Evolutionary conservation across 371 early-diverging fungal species (phyloP), one percentile per base, ranked within the genome.

Genomic region (Zychaea mexicana): DNA sequence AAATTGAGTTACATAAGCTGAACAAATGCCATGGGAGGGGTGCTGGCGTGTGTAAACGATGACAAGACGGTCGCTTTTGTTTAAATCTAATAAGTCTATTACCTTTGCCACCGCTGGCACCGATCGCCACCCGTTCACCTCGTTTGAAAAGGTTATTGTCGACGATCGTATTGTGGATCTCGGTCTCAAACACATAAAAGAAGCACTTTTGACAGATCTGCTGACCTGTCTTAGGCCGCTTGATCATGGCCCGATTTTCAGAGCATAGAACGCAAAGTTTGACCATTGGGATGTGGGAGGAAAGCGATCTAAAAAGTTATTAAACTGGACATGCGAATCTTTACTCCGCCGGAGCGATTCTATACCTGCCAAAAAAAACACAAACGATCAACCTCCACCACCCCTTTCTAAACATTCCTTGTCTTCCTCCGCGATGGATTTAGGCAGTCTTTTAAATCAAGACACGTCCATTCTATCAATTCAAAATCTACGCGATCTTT

Each of bases 101-200:
- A 92, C 92, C 94, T 87, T 99, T 99, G 61, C 99, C 99, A 55
- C 99, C 99, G 61, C 95, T 95, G 5, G 99, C 98, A 21, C 95
- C 99, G 71, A 99, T 95, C 31, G 98, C 99, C 3, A 99, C 94
- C 63, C 88, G 85, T 66, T 95, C 94, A n/a, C 96, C 96, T 53
- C 82, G 80, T 65, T 85, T 84, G 76, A 99, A 99, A 57, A 99
- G 88, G 22, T 88, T 84, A 65, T 86, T 88, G 63, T 88, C 83
- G 39, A 83, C 70, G 60, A 99, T 97, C 36, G 99, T 98, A 62
- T 94, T 79, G 74, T 99, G 99, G 33, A 99, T 92, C 73, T 98
- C 99, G 28, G 90, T 90, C 74, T 99, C 99, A 79, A 99, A 97
- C 12, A 93, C 94, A 67, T 83, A 71, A 73, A 85, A 97, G 79